These are phyloP conservation scores for Voacanga thouarsii DNA, from an alignment of 257 asterid species.

Conservation along the genomic window DNA sequence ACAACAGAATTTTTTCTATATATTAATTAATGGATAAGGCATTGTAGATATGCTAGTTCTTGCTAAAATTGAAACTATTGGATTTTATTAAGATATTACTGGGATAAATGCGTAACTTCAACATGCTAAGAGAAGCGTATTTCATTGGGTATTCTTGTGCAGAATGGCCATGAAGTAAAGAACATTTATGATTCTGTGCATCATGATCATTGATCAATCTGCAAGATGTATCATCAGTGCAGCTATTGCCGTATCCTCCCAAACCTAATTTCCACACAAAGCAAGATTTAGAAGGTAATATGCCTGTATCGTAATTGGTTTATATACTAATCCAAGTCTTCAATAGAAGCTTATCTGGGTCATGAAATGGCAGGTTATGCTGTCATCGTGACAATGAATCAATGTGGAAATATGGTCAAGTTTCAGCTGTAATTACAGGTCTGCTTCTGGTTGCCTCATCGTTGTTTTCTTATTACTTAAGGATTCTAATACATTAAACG, in stretches of 20 bases:
- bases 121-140: not conserved
- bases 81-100: not conserved
- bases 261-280: not conserved
- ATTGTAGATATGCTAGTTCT: not conserved
- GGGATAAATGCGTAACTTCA: not conserved
- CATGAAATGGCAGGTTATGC: not conserved
- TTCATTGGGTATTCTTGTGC: not conserved
- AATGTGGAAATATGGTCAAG: not conserved
- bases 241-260: not conserved
- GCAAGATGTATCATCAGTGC: not conserved
- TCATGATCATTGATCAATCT: not conserved
- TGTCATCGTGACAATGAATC: not conserved
- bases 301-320: not conserved
- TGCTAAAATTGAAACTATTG: not conserved
- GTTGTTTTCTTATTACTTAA: not conserved
- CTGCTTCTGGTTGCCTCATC: not conserved
- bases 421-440: not conserved
- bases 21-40: not conserved
- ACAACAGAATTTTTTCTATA: no score
- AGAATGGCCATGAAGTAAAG: not conserved
- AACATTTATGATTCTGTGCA: not conserved
- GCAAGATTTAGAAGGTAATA: not conserved
- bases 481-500: not conserved
- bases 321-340: not conserved
- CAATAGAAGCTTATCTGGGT: not conserved